Percentiles rank a stretch among this genome's conserved stretches.
phyloP scores from a whole-genome alignment of 805 yeast species.

The Saccharomycopsis amapae region DNA sequence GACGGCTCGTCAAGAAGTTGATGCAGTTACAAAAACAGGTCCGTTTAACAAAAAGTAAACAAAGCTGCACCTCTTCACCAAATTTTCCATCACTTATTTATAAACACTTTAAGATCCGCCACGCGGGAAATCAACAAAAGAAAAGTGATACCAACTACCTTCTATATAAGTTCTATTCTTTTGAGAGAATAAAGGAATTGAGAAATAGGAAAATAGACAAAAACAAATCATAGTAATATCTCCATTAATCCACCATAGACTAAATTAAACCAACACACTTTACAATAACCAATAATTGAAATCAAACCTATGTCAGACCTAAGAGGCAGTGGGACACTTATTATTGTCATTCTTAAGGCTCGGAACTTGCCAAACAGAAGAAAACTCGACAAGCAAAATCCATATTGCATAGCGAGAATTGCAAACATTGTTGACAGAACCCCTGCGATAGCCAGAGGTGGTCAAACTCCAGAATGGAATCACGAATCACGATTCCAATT shows the following conservation, averaged over 20 bases:
- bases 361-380: slow-evolving; percentile 81
- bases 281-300: too few species aligned
- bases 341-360: slow-evolving; percentile 73
- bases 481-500: slow-evolving; percentile 64
- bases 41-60: too few species aligned
- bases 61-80: too few species aligned
- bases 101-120: too few species aligned
- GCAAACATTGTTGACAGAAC: slow-evolving; percentile 80
- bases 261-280: too few species aligned
- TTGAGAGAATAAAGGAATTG: neutral
- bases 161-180: neutral
- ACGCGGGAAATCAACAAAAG: too few species aligned
- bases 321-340: slow-evolving; percentile 45
- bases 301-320: slow-evolving; percentile 25
- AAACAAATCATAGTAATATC: too few species aligned
- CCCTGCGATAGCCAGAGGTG: slow-evolving; percentile 74
- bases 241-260: too few species aligned
- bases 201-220: neutral
- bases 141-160: neutral
- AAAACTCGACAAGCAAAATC: slow-evolving; percentile 87
- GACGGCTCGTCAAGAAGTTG: too few species aligned
- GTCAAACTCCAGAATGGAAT: slow-evolving; percentile 90
- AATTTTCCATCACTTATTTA: too few species aligned
- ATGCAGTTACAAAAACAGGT: too few species aligned
- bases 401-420: slow-evolving; percentile 76